Evolutionary conservation across 371 early-diverging fungal species (phyloP).

Genomic region (Mortierella sp.): DNA sequence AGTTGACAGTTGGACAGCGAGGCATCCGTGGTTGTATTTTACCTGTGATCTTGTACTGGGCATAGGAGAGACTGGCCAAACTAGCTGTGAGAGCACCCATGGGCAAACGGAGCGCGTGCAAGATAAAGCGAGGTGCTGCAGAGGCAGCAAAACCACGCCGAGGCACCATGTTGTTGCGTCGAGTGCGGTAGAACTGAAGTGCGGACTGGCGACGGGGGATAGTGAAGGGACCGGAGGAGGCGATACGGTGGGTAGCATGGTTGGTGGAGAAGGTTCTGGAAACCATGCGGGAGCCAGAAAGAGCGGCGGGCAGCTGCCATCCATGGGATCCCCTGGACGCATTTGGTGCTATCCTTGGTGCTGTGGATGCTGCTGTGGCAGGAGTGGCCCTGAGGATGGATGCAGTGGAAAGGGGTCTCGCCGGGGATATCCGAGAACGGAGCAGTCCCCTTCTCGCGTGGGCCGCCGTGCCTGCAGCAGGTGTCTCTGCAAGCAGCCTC

Average conservation of each 20-base stretch:
- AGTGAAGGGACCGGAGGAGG: slow-evolving; percentile 26
- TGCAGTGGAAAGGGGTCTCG: slow-evolving; percentile 32
- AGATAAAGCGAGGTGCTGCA: slow-evolving; percentile 56
- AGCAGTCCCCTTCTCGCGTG: slow-evolving; percentile 9
- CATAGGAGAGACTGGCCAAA: slow-evolving; percentile 55
- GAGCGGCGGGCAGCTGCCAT: slow-evolving; percentile 13
- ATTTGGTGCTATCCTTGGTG: slow-evolving; percentile 23
- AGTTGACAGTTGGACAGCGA: no score
- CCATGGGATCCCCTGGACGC: slow-evolving; percentile 4
- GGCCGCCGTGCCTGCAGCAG: slow-evolving; percentile 35
- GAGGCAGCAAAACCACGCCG: slow-evolving; percentile 49
- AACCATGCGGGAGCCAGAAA: slow-evolving; percentile 40
- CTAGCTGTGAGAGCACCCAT: slow-evolving; percentile 68
- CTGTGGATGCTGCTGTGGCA: slow-evolving; percentile 2
- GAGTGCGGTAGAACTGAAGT: slow-evolving; percentile 24
- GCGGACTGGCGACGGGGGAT: slow-evolving; percentile 48
- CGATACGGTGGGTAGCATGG: background rate
- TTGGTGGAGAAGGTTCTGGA: slow-evolving; percentile 37
- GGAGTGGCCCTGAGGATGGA: slow-evolving; percentile 21
- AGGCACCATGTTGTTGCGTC: slow-evolving; percentile 24
- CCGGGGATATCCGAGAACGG: slow-evolving; percentile 12
- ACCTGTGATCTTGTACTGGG: slow-evolving; percentile 68
- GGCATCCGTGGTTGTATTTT: no score
- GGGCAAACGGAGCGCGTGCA: slow-evolving; percentile 61
- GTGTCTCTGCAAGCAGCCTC: slow-evolving; percentile 50